Evolutionary conservation across 2,329 filamentous ascomycete genomes (phyloP).

Genomic region (Penicillium corylophilum): DNA sequence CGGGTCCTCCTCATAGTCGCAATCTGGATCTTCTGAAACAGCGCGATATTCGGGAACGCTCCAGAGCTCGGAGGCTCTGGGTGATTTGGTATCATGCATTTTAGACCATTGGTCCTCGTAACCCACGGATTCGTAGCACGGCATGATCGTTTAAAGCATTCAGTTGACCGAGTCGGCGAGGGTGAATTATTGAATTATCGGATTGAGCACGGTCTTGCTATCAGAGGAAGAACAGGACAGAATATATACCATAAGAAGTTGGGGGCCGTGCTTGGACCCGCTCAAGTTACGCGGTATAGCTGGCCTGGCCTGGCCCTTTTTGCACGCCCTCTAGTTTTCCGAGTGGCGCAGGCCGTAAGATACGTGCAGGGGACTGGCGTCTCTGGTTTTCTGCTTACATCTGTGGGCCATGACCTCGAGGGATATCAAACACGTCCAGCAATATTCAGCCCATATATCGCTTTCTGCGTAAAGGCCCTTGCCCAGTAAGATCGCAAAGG

Average conservation of each 20-base stretch:
- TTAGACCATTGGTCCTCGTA: not conserved
- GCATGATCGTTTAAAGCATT: not conserved
- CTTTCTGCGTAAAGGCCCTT: not conserved
- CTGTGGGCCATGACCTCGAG: not conserved
- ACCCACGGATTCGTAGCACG: not conserved
- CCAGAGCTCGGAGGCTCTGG: not conserved
- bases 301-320: not conserved
- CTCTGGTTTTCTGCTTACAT: not conserved
- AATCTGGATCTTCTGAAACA: not conserved
- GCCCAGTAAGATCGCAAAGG: not conserved
- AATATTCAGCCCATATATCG: not conserved
- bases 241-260: not conserved
- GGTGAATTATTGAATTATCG: no score
- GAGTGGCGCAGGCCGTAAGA: no score
- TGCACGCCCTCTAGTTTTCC: not conserved
- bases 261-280: no score
- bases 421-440: not conserved
- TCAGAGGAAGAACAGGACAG: not conserved
- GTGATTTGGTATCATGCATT: not conserved
- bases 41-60: not conserved
- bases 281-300: not conserved
- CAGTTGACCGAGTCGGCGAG: not conserved
- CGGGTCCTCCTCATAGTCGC: not conserved
- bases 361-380: not conserved
- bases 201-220: not conserved